Base-by-base conservation (phyloP, 306 rosid species). In the Inga leiocalycina region DNA sequence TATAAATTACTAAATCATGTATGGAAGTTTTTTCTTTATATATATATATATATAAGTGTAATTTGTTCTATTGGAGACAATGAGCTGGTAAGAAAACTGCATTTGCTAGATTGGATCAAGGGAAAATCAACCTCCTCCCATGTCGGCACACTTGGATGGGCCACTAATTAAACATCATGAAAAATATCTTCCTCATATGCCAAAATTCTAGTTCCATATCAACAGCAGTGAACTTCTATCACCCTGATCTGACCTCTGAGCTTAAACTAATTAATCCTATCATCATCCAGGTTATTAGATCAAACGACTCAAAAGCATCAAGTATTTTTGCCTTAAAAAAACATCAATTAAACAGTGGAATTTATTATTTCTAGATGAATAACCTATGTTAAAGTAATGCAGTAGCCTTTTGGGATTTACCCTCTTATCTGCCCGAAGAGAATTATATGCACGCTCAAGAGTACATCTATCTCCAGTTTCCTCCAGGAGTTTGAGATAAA, bases 401-500 rank as follows among this genome's bases (percentile, higher is more conserved):
- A 87, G 68, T 69, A 52, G 79, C 56, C 57, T 69, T 62, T 57
- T 64, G 44, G 81, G 48, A 45, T 79, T 91, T 92, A 95, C 99
- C 98, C 99, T 89, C 84, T 92, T 93, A 90, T 95, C 99, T 79
- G 94, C 91, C 59, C 97, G 92, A 72, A 95, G 96, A 82, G 97
- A 89, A 86, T 89, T 80, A 86, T 93, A 95, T 8, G 99, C 97
- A 74, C 98, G 98, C 57, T 95, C 99, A 77, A 95, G 99, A 79
- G 97, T 93, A 85, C 90, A 89, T 69, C 89, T 92, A 85, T 95
- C 99, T 87, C 94, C 96, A 48, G 97, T 91, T 90, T 95, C 97
- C 88, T 95, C 99, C 89, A 95, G 84, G 49, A 93, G 90, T 84
- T 92, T 90, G 92, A 95, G 92, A 85, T 95, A 95, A 87, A 95